phyloP scores from a whole-genome alignment of 371 early-diverging fungal genomes.

The Actinomortierella ambigua region DNA sequence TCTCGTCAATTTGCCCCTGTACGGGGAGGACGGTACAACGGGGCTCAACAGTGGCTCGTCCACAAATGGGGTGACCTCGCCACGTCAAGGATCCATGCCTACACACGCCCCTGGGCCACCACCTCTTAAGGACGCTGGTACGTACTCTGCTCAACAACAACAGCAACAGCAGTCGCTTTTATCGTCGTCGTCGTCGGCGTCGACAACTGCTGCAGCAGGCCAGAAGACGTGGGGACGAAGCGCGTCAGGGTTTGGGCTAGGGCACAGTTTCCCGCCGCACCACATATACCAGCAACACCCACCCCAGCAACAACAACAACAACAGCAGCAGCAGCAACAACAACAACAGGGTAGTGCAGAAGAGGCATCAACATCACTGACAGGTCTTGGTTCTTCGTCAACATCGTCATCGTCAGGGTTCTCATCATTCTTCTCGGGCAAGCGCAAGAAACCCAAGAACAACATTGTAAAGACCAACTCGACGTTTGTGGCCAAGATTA shows the following conservation, averaged over 20 bases:
- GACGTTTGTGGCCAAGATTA: slow-evolving; percentile 82
- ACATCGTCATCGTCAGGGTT: slow-evolving; percentile 21
- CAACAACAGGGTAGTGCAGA: slow-evolving; percentile 10
- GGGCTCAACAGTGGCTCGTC: slow-evolving; percentile 9
- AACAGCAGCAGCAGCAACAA: slow-evolving; percentile 2
- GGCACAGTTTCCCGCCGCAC: too few relatives aligned
- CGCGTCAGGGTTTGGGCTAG: slow-evolving; percentile 21
- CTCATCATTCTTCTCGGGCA: slow-evolving; percentile 42
- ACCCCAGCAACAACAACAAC: slow-evolving; percentile 20
- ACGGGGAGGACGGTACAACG: slow-evolving; percentile 18
- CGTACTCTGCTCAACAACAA: slow-evolving; percentile 23
- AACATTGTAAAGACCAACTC: slow-evolving; percentile 68
- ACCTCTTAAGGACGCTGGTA: slow-evolving; percentile 28
- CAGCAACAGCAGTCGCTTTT: slow-evolving; percentile 22
- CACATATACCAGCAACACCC: too few relatives aligned
- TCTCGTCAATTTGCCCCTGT: slow-evolving; percentile 25
- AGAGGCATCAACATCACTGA: too few relatives aligned
- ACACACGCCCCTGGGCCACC: slow-evolving; percentile 27
- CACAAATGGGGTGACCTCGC: too few relatives aligned
- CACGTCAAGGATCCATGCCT: not conserved
- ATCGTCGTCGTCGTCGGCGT: slow-evolving; percentile 8
- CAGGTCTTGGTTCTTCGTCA: too few relatives aligned
- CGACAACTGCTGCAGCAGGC: slow-evolving; percentile 8
- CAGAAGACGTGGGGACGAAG: slow-evolving; percentile 4
- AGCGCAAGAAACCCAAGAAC: slow-evolving; percentile 58